These are phyloP conservation scores for Encephalitozoon romaleae DNA, from an alignment of 371 early-diverging fungal species.

Conservation along the genomic window DNA sequence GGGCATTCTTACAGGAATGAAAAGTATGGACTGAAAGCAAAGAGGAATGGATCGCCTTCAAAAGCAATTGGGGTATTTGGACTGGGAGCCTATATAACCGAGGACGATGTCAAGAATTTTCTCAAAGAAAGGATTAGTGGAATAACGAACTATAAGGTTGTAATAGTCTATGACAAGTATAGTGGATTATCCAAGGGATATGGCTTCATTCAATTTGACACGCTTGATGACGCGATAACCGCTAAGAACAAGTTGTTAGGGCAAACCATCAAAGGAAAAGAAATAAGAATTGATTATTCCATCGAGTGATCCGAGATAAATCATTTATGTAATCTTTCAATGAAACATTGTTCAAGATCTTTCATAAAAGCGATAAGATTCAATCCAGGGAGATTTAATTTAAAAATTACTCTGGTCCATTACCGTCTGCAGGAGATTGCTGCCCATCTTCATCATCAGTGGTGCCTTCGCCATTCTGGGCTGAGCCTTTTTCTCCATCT, in stretches of 20 bases:
- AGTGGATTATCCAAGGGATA: constrained; percentile 48
- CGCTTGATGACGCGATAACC: constrained; percentile 51
- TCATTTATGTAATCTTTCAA: neutral
- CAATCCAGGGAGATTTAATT: neutral
- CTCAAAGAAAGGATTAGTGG: constrained; percentile 42
- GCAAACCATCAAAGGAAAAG: constrained; percentile 43
- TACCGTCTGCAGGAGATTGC: neutral
- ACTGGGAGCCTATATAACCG: constrained; percentile 28
- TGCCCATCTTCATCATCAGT: neutral
- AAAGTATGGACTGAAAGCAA: neutral
- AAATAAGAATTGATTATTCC: constrained; percentile 53
- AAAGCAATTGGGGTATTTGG: constrained; percentile 57
- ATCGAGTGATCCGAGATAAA: constrained; percentile 15
- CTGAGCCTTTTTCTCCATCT: neutral
- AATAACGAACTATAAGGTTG: constrained; percentile 31
- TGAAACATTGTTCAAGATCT: neutral
- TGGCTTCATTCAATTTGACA: constrained; percentile 57
- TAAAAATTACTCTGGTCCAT: neutral
- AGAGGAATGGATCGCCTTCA: constrained; percentile 41
- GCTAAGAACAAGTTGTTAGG: constrained; percentile 49
- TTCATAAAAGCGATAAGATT: neutral
- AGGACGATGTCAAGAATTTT: constrained; percentile 52
- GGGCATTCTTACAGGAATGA: neutral
- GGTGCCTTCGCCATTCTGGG: neutral
- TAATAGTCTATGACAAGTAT: constrained; percentile 45